A percentile compares a stretch with the other conserved stretches of the same genome.
These are phyloP conservation scores for Fomitopsis pinicola DNA, from an alignment of 1,284 basidiomycete species.

Conservation along the genomic window DNA sequence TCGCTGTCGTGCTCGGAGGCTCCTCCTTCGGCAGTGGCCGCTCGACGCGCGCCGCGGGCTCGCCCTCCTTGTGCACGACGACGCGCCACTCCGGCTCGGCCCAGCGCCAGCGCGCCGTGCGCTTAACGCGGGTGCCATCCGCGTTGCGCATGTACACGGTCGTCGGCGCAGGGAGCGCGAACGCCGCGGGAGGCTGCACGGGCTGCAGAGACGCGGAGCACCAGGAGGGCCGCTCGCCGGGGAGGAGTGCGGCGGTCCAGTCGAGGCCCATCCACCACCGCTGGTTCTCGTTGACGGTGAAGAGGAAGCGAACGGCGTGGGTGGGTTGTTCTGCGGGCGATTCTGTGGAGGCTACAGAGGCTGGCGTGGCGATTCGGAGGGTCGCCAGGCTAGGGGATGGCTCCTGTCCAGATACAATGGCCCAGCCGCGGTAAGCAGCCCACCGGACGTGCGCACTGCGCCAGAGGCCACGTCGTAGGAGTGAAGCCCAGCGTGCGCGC, in stretches of 20 bases:
- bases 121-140: conserved; percentile 52
- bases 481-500: conserved; percentile 60
- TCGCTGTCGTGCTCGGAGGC: conserved; percentile 23
- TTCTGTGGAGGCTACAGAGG: conserved; percentile 22
- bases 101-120: conserved; percentile 82
- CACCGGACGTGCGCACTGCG: conserved; percentile 68
- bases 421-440: conserved; percentile 43
- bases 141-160: conserved; percentile 49
- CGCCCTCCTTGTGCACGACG: conserved; percentile 54
- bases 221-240: conserved; percentile 90
- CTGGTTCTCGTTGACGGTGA: conserved; percentile 91
- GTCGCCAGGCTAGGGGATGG: conserved; percentile 30
- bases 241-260: conserved; percentile 91
- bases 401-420: conserved; percentile 49
- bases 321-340: conserved; percentile 22
- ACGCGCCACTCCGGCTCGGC: conserved; percentile 86
- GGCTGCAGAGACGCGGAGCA: conserved; percentile 57
- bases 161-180: conserved; percentile 49
- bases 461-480: conserved; percentile 50
- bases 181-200: conserved; percentile 61
- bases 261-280: conserved; percentile 91
- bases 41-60: conserved; percentile 48
- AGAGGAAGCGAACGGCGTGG: conserved; percentile 66
- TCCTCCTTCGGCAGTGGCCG: conserved; percentile 55
- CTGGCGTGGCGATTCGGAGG: conserved; percentile 14